A percentile compares a stretch with the other conserved stretches of the same genome.
These are phyloP conservation scores for Thoreauomyces humboldtii DNA, from an alignment of 192 early-diverging fungal genomes.

Conservation along the genomic window DNA sequence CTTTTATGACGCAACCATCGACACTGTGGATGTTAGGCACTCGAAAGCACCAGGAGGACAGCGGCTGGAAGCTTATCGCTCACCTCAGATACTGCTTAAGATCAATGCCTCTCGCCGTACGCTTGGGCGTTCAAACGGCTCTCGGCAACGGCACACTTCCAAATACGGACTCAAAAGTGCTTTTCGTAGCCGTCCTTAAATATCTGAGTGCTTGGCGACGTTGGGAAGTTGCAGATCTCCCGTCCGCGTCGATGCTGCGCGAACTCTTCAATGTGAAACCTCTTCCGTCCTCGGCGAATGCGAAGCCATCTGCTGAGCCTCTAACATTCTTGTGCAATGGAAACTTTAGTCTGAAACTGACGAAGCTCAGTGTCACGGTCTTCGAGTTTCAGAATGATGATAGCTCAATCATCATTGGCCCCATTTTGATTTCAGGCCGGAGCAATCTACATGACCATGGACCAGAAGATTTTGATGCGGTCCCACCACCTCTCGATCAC, in stretches of 20 bases:
- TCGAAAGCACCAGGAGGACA: constrained; percentile 61
- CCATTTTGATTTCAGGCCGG: constrained; percentile 9
- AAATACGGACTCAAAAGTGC: constrained; percentile 9
- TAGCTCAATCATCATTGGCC: constrained; percentile 26
- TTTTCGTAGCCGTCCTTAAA: constrained; percentile 14
- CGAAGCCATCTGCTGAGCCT: not conserved
- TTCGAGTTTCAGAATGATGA: constrained; percentile 32
- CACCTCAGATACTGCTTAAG: constrained; percentile 58
- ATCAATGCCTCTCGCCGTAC: constrained; percentile 8
- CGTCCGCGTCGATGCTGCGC: constrained; percentile 18
- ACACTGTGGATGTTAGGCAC: constrained; percentile 62
- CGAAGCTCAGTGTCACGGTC: constrained; percentile 20
- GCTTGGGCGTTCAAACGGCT: constrained; percentile 40
- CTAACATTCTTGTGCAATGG: constrained; percentile 1
- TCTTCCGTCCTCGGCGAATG: not conserved
- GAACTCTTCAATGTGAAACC: constrained; percentile 24
- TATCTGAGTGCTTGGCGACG: constrained; percentile 22
- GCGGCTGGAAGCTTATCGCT: constrained; percentile 72
- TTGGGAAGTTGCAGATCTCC: constrained; percentile 57
- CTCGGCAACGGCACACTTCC: constrained; percentile 12
- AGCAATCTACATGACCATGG: not conserved
- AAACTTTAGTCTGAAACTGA: constrained; percentile 4
- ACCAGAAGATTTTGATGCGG: not conserved
- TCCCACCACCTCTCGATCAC: not conserved
- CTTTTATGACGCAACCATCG: constrained; percentile 65